These are phyloP conservation scores for Candida railenensis DNA, from an alignment of 805 yeast species.

Conservation along the genomic window DNA sequence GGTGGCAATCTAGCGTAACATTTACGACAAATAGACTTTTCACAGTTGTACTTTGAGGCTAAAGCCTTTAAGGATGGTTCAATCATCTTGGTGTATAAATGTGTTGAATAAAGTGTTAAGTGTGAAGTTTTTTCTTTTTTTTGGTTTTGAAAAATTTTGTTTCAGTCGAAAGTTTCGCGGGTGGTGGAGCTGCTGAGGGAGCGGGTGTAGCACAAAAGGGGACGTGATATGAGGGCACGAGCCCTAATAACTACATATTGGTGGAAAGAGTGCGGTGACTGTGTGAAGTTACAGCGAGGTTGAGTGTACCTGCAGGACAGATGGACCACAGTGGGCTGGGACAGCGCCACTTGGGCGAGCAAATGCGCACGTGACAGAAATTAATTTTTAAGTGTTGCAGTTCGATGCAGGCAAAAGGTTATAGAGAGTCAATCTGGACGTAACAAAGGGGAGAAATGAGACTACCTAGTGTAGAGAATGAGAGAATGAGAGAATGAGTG, in stretches of 20 bases:
- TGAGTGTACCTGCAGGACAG: no score
- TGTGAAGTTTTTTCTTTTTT: background rate
- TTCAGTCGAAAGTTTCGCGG: background rate
- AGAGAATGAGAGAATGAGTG: no score
- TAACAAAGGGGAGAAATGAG: no score
- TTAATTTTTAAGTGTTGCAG: no score
- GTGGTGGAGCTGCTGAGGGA: no score
- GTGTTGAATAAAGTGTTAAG: conserved; percentile 1
- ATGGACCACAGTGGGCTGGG: no score
- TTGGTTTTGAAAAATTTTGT: conserved; percentile 4
- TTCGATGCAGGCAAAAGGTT: no score
- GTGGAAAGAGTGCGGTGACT: background rate
- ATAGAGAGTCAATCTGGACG: no score
- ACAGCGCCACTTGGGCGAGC: no score
- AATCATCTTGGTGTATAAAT: conserved; percentile 53
- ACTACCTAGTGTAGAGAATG: no score
- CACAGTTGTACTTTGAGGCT: conserved; percentile 99
- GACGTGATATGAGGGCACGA: background rate
- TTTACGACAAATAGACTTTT: conserved; percentile 97
- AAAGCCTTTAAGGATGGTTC: conserved; percentile 99
- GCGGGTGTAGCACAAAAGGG: conserved; percentile 3
- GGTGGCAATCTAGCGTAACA: conserved; percentile 99
- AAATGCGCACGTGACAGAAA: no score
- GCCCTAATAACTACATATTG: background rate
- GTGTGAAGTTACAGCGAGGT: background rate